Percentiles rank a stretch among this genome's conserved stretches.
Conservation (phyloP, 2,329 filamentous ascomycete species). For the Albophoma yamanashiensis region DNA sequence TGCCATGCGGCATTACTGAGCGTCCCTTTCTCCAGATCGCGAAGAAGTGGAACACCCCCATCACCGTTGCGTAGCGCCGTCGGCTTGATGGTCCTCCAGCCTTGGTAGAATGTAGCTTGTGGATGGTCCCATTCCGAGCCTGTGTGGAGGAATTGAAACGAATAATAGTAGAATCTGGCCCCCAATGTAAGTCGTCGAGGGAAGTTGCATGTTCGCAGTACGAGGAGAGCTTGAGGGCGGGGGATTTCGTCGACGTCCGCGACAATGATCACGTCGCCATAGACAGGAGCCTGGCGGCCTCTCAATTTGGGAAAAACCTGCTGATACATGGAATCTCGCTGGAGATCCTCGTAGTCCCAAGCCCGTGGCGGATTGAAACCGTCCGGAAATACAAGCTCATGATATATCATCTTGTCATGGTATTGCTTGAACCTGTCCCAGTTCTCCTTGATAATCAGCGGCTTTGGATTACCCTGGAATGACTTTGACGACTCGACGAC, state of each 20-base stretch:
- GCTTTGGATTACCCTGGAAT: conserved; percentile 47
- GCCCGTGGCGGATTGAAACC: conserved; percentile 24
- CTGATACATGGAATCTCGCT: conserved; percentile 45
- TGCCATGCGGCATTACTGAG: conserved; percentile 47
- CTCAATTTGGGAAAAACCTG: conserved; percentile 41
- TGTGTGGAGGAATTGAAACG: conserved; percentile 38
- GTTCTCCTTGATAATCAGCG: conserved; percentile 40
- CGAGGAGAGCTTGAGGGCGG: conserved; percentile 35
- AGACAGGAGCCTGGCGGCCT: conserved; percentile 27
- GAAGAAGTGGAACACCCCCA: conserved; percentile 25
- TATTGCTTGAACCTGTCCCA: conserved; percentile 41
- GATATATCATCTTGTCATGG: conserved; percentile 50
- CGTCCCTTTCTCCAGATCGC: conserved; percentile 30
- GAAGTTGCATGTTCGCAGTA: conserved; percentile 40
- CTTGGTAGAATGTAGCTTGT: conserved; percentile 44
- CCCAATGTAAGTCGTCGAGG: conserved; percentile 40
- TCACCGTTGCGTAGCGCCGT: conserved; percentile 40
- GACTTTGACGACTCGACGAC: conserved; percentile 48
- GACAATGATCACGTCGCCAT: conserved; percentile 46
- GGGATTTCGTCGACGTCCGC: conserved; percentile 52
- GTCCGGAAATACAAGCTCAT: conserved; percentile 35
- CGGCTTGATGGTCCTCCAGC: conserved; percentile 37
- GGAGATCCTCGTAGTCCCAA: conserved; percentile 42
- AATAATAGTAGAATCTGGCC: conserved; percentile 46
- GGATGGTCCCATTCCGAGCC: conserved; percentile 42